Evolutionary conservation across 345 rosid genomes (phyloP), one percentile per base, ranked within the genome.

Genomic region (Moricandia moricandioides): DNA sequence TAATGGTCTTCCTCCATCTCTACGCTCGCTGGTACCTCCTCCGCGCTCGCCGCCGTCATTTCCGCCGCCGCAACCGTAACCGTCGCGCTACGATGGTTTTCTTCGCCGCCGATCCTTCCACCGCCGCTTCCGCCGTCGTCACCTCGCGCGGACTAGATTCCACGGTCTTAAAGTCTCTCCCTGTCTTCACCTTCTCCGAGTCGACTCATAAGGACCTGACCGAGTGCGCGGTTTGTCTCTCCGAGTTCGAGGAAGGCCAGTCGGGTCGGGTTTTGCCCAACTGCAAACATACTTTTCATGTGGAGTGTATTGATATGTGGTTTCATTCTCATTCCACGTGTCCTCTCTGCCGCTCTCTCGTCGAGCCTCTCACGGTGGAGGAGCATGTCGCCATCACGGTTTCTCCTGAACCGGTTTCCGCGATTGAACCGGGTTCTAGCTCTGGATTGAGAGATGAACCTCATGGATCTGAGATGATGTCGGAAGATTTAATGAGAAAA

Each of bases 291-390:
- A 83, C 86, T 27, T 96, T 96, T 68, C 99, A 96, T 43, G 78
- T 83, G 16, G 97, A 84, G 1, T 96, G 98, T 24, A 91, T 92
- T 6, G 98, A 96, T 72, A 92, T 92, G 99, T 96, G 99, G 98
- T 91, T 96, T 75, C 91, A 86, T 52, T 86, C 97, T 37, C 98
- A 94, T 71, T 83, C 91, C 40, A 91, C 96, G 0, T 94, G 97
- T 72, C 99, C 98, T 21, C 91, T 96, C 37, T 96, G 99, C 49
- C 92, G 99, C 35, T 77, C 87, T 8, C 82, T 90, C 2, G 97
- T 96, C 10, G 94, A 90, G 45, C 72, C 81, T 21, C 67, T 62
- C 34, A 1, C 59, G 29, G 4, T 8, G 47, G 43, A n/a, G 67
- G n/a, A 62, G 34, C 77, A 78, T 14, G 64, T 80, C n/a, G 76